phyloP scores from a whole-genome alignment of 2,329 filamentous ascomycete genomes.

The Aureobasidium sp. region DNA sequence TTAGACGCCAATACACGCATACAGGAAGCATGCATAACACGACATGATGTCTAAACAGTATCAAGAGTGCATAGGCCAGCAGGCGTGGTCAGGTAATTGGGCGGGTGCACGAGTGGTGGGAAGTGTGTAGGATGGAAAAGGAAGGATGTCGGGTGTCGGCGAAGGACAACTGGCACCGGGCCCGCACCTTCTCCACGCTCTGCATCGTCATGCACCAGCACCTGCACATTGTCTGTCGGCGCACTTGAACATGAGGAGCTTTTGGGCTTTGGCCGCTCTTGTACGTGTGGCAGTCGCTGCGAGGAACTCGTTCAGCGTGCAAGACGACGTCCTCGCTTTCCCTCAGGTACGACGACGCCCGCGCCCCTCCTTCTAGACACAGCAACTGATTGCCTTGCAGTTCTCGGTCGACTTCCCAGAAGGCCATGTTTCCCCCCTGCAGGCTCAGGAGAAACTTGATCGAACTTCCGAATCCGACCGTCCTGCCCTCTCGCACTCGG shows the following conservation, averaged over 20 bases:
- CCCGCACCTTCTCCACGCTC: not conserved
- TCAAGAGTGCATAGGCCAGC: not conserved
- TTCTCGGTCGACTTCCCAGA: slow-evolving; percentile 73
- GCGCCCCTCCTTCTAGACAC: not conserved
- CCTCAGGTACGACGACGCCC: slow-evolving; percentile 56
- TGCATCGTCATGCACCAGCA: not conserved
- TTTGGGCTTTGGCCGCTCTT: slow-evolving; percentile 40
- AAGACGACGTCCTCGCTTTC: slow-evolving; percentile 79
- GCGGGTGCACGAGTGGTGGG: not conserved
- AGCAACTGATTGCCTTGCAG: slow-evolving; percentile 35
- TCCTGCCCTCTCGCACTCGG: not conserved
- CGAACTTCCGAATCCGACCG: slow-evolving; percentile 16
- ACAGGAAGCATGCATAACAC: not conserved
- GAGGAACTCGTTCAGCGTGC: slow-evolving; percentile 66
- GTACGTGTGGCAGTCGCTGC: slow-evolving; percentile 42
- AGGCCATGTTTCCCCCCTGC: slow-evolving; percentile 59
- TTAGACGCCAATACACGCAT: not conserved
- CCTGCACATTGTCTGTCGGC: not conserved
- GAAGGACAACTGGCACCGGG: not conserved
- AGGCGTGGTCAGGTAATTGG: no score
- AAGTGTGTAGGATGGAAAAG: not conserved
- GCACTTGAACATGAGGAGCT: slow-evolving; percentile 33
- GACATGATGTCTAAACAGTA: slow-evolving; percentile 1
- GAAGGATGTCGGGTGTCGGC: not conserved
- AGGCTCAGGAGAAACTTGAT: slow-evolving; percentile 53